Evolutionary conservation across 169 alveolate genomes (phyloP), one percentile per base, ranked within the genome.

Genomic region (Prorocentrum cordatum): DNA sequence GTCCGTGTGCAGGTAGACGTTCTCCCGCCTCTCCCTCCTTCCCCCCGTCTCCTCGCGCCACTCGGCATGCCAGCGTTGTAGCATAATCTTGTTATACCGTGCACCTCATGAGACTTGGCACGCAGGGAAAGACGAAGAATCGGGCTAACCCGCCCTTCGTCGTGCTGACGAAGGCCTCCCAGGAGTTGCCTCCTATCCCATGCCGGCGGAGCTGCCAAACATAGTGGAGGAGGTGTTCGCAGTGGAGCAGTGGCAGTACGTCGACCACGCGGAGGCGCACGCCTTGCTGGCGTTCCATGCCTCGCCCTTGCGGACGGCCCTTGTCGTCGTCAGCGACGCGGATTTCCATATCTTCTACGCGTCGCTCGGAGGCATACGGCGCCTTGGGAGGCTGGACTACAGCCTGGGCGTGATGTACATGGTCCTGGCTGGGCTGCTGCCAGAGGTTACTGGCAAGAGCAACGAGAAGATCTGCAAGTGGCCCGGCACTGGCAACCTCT

Each of bases 191-290:
- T 36, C 33, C 29, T 35, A 70, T 12, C 38, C 64, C 16, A 31
- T 29, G 31, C 22, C 72, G n/a, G 71, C 35, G 35, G 54, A 20
- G 9, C 24, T 24, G 1, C 47, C 71, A 14, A 36, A 54, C 72
- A 32, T 75, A 1, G 68, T 54, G 38, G 31, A 33, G 18, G 45
- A 35, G 61, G 33, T 54, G 16, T 75, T 75, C 29, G 3, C 54
- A 2, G 85, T 73, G 0, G 85, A 73, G 7, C 58, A 73, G 70
- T 73, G 85, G 85, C 85, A 59, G 14, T 22, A 38, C 54, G 50
- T 73, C 9, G 64, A 50, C 14, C 85, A 73, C 24, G 35, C 36
- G 16, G 33, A 16, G 7, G 72, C 88, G 45, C 88, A 77, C 36
- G 88, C 88, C 26, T 33, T 31, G 0, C 54, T 77, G 88, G 50